These are phyloP conservation scores for Penicillium sp. DNA, from an alignment of 2,329 filamentous ascomycete genomes.

Conservation along the genomic window DNA sequence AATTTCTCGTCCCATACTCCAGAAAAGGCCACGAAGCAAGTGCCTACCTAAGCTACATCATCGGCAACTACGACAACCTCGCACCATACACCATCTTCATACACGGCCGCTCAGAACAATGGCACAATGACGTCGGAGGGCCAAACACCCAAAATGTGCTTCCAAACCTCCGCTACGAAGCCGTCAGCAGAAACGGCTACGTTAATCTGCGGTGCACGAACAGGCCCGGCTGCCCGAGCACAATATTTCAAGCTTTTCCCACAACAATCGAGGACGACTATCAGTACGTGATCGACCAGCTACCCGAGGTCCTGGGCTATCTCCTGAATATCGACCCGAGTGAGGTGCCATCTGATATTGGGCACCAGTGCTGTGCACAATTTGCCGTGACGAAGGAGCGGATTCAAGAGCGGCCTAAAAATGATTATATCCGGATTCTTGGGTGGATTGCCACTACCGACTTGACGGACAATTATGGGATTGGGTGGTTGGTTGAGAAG, in stretches of 20 bases:
- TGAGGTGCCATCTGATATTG: slow-evolving; percentile 31
- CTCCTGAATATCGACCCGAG: slow-evolving; percentile 1
- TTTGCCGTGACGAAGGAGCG: slow-evolving; percentile 38
- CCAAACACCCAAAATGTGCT: slow-evolving; percentile 33
- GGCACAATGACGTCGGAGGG: slow-evolving; percentile 58
- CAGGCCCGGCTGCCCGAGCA: slow-evolving; percentile 42
- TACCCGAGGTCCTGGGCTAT: background rate
- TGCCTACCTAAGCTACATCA: slow-evolving; percentile 63
- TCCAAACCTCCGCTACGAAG: slow-evolving; percentile 14
- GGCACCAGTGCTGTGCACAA: slow-evolving; percentile 39
- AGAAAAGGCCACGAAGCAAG: slow-evolving; percentile 62
- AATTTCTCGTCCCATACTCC: slow-evolving; percentile 24
- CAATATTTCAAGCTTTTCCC: slow-evolving; percentile 31
- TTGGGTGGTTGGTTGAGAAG: slow-evolving; percentile 23
- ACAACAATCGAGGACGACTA: background rate
- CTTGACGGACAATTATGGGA: slow-evolving; percentile 16
- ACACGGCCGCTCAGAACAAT: slow-evolving; percentile 59
- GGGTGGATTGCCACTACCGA: slow-evolving; percentile 32
- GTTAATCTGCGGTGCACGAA: slow-evolving; percentile 44
- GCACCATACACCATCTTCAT: slow-evolving; percentile 63
- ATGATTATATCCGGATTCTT: slow-evolving; percentile 37
- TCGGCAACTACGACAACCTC: slow-evolving; percentile 62
- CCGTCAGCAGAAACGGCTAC: slow-evolving; percentile 43
- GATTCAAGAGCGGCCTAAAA: slow-evolving; percentile 29
- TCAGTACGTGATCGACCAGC: slow-evolving; percentile 1